Percentiles rank a stretch among this genome's conserved stretches.
Conservation (phyloP, 306 rosid species). For the Dryas alaskensis region DNA sequence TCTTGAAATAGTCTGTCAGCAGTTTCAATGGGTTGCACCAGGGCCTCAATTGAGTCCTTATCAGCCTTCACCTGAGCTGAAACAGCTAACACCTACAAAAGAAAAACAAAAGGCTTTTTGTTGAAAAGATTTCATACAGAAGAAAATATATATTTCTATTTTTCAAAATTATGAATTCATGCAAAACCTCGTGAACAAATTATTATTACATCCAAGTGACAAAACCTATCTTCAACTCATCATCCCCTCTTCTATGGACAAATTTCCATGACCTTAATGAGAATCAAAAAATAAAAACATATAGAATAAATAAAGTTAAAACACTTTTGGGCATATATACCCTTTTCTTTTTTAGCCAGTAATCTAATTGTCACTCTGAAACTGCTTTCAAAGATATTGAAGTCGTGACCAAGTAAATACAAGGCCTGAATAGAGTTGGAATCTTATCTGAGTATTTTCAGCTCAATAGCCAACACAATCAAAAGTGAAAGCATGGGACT, state of each 20-base stretch:
- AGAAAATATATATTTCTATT: background rate
- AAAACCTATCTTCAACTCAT: background rate
- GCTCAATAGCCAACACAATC: background rate
- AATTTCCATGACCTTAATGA: background rate
- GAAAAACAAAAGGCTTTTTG: background rate
- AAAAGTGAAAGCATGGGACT: background rate
- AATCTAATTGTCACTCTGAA: background rate
- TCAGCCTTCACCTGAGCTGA: constrained; percentile 81
- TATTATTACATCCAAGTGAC: background rate
- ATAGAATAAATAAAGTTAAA: background rate
- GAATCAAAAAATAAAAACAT: background rate
- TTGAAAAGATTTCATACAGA: background rate
- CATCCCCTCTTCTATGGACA: background rate
- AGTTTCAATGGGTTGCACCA: constrained; percentile 73
- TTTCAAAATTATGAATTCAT: background rate
- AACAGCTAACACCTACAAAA: constrained; percentile 65
- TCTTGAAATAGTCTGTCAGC: constrained; percentile 68
- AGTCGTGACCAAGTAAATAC: background rate
- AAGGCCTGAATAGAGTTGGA: background rate
- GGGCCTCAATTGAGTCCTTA: constrained; percentile 58
- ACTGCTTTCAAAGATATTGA: background rate
- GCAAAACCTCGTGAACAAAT: background rate
- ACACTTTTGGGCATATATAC: too few relatives aligned
- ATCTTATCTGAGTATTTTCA: background rate
- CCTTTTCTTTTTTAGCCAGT: background rate